Evolutionary conservation across 2,329 filamentous ascomycete species (phyloP), one percentile per base, ranked within the genome.

Genomic region (Tricladium varicosporioides): DNA sequence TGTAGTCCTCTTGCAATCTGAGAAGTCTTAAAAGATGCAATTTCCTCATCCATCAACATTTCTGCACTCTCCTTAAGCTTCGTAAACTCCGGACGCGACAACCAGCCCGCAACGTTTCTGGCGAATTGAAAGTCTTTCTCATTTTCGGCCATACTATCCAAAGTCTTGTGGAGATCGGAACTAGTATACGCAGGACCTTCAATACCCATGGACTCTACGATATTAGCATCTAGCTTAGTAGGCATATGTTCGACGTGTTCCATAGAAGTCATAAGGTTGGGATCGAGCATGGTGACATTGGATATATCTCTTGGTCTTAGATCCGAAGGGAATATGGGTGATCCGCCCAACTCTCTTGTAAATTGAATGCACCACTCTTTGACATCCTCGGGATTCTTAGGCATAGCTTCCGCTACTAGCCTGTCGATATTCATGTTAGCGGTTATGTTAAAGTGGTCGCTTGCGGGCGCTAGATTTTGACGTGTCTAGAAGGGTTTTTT

Each of bases 1-100:
- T 27, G 22, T 27, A 27, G 7, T 4, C 22, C 22, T 27, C 7
- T 27, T 27, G 22, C 22, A 7, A 27, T 7, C 22, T 27, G 22
- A 27, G 22, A 4, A 27, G 22, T 27, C 22, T 14, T 22, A 15
- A 13, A 18, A 19, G 8, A 7, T 33, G 43, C 15, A 33, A 59
- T 11, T 32, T 59, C 56, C 11, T 16, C 52, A 45, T 48, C 44
- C 22, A 59, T 48, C n/a, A 55, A 16, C 16, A 15, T 22, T 13
- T 52, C 44, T 16, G 52, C 48, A 16, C 52, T 19, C 13, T 31
- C 33, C 48, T 50, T 58, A n/a, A 54, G 8, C 13, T 50, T 42
- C 32, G 33, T 31, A 11, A 22, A 18, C 27, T 42, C 31, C 9
- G 51, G 19, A 7, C 40, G 22, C 4, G 32, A 18, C 22, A 58